Evolutionary conservation across 225 moss, liverwort and hornwort genomes (phyloP).

Genomic region (Pseudoscleropodium purum): DNA sequence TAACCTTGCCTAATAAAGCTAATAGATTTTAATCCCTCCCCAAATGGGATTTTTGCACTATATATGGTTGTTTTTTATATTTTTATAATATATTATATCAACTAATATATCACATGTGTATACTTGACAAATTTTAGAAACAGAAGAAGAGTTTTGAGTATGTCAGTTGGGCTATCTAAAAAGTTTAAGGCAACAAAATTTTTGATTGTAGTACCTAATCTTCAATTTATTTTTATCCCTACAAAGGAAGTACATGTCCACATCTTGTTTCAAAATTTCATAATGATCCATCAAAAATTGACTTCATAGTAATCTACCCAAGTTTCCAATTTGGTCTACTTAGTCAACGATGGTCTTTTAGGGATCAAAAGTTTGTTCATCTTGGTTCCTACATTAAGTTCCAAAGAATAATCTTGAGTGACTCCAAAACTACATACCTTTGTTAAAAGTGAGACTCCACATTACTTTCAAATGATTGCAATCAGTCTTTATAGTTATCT

Average conservation of each 20-base stretch:
- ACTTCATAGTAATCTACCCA: rapidly evolving
- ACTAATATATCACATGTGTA: not conserved
- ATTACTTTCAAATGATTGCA: too few species aligned
- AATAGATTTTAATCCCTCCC: not conserved
- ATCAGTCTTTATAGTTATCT: too few species aligned
- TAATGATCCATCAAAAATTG: not conserved
- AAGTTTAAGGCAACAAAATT: too few species aligned
- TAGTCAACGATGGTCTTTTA: rapidly evolving
- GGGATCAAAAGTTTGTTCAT: not conserved
- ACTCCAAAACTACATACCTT: not conserved
- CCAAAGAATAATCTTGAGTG: rapidly evolving
- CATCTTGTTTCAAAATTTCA: not conserved
- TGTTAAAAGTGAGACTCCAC: too few species aligned
- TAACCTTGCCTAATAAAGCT: rapidly evolving
- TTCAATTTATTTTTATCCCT: not conserved
- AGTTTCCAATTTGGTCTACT: not conserved
- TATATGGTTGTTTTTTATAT: not conserved
- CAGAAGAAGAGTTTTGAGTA: not conserved
- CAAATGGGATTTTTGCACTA: not conserved
- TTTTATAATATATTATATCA: not conserved
- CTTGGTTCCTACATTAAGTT: not conserved
- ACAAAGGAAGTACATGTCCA: rapidly evolving
- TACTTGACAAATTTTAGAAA: not conserved
- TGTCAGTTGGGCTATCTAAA: too few species aligned
- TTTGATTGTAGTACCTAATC: rapidly evolving